phyloP scores from a whole-genome alignment of 768 basidiomycete species.

The Hortiboletus flavorubellus region DNA sequence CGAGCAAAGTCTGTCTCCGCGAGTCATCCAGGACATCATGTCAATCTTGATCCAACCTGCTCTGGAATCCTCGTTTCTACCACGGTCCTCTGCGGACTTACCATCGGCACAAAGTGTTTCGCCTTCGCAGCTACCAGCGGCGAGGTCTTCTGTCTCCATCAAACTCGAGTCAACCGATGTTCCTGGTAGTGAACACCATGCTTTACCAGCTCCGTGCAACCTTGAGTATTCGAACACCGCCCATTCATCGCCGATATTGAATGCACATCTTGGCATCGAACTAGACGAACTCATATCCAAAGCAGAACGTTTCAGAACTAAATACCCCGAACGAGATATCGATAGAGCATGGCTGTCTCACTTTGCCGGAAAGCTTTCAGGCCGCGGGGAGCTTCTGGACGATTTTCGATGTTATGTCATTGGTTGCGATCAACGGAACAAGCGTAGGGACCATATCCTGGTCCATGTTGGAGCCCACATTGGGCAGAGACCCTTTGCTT shows the following conservation, averaged over 20 bases:
- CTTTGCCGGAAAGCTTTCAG: constrained; percentile 65
- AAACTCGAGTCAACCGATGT: neutral
- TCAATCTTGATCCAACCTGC: constrained; percentile 25
- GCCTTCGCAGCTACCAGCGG: neutral
- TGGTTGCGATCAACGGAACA: constrained; percentile 67
- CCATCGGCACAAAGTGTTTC: neutral
- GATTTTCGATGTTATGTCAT: constrained; percentile 68
- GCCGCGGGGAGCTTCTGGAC: constrained; percentile 50
- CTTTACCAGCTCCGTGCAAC: neutral
- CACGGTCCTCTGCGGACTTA: constrained; percentile 5
- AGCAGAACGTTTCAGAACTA: constrained; percentile 51
- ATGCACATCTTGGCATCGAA: constrained; percentile 61
- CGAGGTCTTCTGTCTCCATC: neutral
- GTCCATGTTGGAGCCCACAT: constrained; percentile 73
- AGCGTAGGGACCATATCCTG: constrained; percentile 69
- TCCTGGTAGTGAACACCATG: neutral
- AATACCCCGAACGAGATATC: constrained; percentile 55
- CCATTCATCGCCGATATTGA: constrained; percentile 48
- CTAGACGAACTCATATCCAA: constrained; percentile 51
- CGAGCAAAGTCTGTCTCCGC: constrained; percentile 25
- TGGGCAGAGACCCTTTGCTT: constrained; percentile 63
- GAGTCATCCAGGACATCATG: constrained; percentile 31
- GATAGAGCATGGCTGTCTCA: constrained; percentile 63
- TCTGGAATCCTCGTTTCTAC: constrained; percentile 4
- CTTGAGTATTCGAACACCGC: neutral